Evolutionary conservation across 352 stramenopile genomes (phyloP), one percentile per base, ranked within the genome.

Genomic region (Phytophthora cryptogea): DNA sequence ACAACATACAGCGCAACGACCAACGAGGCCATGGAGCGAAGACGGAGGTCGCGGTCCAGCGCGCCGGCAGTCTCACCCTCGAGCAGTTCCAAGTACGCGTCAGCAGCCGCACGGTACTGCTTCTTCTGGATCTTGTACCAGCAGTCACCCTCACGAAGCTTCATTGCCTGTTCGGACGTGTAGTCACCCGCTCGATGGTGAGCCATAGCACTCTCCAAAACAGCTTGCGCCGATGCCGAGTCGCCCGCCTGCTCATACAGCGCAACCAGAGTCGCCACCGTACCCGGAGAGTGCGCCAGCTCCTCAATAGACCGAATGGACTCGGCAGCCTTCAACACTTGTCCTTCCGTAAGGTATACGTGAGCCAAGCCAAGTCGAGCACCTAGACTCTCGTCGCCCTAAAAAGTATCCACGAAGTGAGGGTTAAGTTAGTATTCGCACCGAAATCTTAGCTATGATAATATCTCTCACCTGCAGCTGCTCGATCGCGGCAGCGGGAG

Each of bases 81-180:
- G 8, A 94, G 63, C 31, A 94, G 59, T 40, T 86, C 74, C 56
- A 85, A 32, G 53, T 90, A 94, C 33, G 80, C 80, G 23, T 75
- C 54, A 8, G 85, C 78, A 33, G 85, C 85, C 2, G 76, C 71
- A 17, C 78, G 61, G 56, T 89, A 92, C 48, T 92, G 73, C 45
- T 89, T 87, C 66, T 89, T 84, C 51, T 88, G 70, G 48, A 94
- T 78, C 67, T 92, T 89, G 71, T 84, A 83, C 62, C 76, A 75
- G 68, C 83, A 91, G 52, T 90, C 80, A 41, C 83, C 85, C 55
- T 94, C 85, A 41, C 82, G 80, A 59, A 94, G 78, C 67, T 88
- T 83, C 69, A 90, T 81, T 31, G 78, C 79, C 27, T 72, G 54
- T 20, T 77, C 63, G 11, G 80, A 90, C 27, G 70, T 74, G 57